Evolutionary conservation across 768 basidiomycete species (phyloP).

Genomic region (Lentinula guzmanii): DNA sequence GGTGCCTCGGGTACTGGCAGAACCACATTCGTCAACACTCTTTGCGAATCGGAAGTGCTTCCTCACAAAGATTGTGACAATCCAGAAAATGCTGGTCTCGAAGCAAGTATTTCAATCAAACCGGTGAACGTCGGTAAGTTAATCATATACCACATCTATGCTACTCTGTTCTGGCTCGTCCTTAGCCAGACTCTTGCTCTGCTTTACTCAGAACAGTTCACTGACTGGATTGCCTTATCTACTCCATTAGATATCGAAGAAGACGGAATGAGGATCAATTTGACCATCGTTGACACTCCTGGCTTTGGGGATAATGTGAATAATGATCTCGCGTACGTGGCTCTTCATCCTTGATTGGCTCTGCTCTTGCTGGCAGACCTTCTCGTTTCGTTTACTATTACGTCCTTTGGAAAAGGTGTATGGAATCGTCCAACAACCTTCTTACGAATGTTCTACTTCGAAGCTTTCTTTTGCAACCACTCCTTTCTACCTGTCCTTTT

Average conservation of each 20-base stretch:
- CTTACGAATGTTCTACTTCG: not conserved
- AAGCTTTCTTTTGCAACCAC: not conserved
- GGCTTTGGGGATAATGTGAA: slow-evolving; percentile 91
- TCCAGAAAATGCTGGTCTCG: slow-evolving; percentile 70
- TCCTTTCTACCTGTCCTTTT: not conserved
- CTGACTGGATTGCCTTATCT: not conserved
- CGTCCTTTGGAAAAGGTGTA: not conserved
- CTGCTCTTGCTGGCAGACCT: not conserved
- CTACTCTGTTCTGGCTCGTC: not conserved
- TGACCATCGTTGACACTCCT: slow-evolving; percentile 90
- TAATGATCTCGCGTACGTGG: slow-evolving; percentile 75
- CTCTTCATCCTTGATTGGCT: not conserved
- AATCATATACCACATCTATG: too few relatives aligned
- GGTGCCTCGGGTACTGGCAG: slow-evolving; percentile 85
- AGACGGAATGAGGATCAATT: slow-evolving; percentile 82
- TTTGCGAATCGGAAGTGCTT: slow-evolving; percentile 77
- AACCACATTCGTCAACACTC: slow-evolving; percentile 90
- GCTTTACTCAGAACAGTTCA: too few relatives aligned
- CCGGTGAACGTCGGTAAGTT: slow-evolving; percentile 68
- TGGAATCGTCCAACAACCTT: not conserved
- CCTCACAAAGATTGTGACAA: slow-evolving; percentile 57
- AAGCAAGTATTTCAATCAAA: slow-evolving; percentile 74
- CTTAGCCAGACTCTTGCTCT: too few relatives aligned
- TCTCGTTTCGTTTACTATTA: not conserved
- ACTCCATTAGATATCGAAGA: slow-evolving; percentile 60